Base-by-base conservation (phyloP, 768 basidiomycete genomes). In the Mycena crocata region DNA sequence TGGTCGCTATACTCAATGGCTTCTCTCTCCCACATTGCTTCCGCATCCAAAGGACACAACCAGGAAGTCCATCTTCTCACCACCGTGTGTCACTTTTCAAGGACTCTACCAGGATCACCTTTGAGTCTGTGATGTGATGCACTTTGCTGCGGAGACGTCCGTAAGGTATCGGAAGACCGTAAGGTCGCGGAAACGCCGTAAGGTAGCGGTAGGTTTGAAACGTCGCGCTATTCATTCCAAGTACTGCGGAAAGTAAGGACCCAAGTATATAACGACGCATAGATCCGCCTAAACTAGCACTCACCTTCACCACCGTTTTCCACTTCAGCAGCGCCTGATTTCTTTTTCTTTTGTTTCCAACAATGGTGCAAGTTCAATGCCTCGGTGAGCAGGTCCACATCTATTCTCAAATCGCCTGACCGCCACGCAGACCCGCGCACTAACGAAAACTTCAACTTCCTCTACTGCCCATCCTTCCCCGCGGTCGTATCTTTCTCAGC, bases 401-500 rank as follows among this genome's bases (percentile, higher is more conserved):
- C 8, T 28, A 2, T 26, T 17, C 17, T 28, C 19, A 15, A 6
- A 28, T 37, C 2, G 14, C 5, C 45, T 39, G n/a, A 59, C 24
- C 10, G 7, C 13, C 21, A 34, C 45, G 24, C 37, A 66, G 65
- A 66, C 34, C 65, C 65, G 31, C 51, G 45, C 3, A 39, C 46
- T 1, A 61, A 54, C 52, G 37, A 49, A 6, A 60, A 72, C 50
- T 59, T 58, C 45, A 62, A 56, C 44, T 67, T 67, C 54, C 7
- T 51, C 17, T 74, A 73, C 35, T 68, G 65, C 65, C 67, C 73
- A 2, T 74, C 73, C 34, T 64, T 69, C 37, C 64, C 66, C 24
- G 72, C 73, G 9, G 73, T 72, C 23, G 49, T 71, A 6, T 17
- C 69, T 3, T 72, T 74, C 52, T 23, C 69, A 17, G 64, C 44